Evolutionary conservation across 2,329 filamentous ascomycete genomes (phyloP).

Genomic region (Madurella fahalii): DNA sequence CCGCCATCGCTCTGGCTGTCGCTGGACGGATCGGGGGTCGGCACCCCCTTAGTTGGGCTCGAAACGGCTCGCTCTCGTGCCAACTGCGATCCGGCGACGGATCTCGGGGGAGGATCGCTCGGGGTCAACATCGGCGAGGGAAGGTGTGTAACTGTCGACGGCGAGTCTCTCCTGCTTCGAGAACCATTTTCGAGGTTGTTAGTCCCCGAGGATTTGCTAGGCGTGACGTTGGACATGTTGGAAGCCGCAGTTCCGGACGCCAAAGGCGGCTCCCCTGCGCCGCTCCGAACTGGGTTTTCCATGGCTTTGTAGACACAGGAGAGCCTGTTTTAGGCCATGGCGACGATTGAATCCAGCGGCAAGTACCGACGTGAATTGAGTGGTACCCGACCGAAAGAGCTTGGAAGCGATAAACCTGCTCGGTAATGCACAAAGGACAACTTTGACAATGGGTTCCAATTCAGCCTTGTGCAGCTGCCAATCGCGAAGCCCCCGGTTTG

Average conservation of each 20-base stretch:
- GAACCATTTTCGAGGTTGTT: background rate
- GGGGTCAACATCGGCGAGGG: conserved; percentile 22
- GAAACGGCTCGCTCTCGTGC: conserved; percentile 10
- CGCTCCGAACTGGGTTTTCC: conserved; percentile 1
- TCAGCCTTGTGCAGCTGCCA: no score
- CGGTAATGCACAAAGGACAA: no score
- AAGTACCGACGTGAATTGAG: background rate
- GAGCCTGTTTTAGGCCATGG: background rate
- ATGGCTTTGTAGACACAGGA: background rate
- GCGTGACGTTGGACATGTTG: background rate
- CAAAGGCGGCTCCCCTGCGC: background rate
- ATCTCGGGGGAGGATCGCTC: conserved; percentile 8
- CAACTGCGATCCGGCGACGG: background rate
- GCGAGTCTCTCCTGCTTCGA: background rate
- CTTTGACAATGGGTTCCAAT: no score
- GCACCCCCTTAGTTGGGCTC: conserved; percentile 19
- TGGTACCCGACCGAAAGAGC: no score
- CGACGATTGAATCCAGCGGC: background rate
- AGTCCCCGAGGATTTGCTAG: background rate
- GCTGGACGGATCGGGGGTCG: conserved; percentile 25
- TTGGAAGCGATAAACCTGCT: no score
- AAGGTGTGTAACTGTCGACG: conserved; percentile 6
- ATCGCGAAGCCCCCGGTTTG: no score
- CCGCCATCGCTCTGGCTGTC: conserved; percentile 26
- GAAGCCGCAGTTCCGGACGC: background rate